Percentiles rank a stretch among this genome's conserved stretches.
These are phyloP conservation scores for Camelina sativa DNA, from an alignment of 345 rosid genomes.

Conservation along the genomic window DNA sequence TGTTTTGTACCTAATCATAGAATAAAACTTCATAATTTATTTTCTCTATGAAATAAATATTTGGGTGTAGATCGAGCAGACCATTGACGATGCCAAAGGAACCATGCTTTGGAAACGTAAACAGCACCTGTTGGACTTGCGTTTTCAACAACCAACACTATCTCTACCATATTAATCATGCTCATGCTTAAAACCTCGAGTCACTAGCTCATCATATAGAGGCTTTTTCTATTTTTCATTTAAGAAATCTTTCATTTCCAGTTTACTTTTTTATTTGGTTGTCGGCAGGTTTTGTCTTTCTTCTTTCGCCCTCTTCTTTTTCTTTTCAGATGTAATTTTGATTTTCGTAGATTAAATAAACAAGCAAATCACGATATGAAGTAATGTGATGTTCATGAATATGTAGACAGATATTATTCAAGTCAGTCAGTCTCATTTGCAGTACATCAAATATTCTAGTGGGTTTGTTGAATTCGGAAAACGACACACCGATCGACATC, in stretches of 20 bases:
- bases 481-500: too few species aligned
- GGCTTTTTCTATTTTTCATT: slow-evolving; percentile 18
- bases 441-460: neutral
- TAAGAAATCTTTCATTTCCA: neutral
- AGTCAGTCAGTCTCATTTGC: neutral
- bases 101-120: slow-evolving; percentile 61
- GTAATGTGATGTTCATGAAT: neutral
- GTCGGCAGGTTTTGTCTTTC: slow-evolving; percentile 1
- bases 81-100: slow-evolving; percentile 77
- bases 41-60: neutral
- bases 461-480: too few species aligned
- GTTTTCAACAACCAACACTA: slow-evolving; percentile 50
- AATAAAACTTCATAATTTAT: too few species aligned
- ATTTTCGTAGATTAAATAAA: slow-evolving; percentile 21
- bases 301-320: neutral
- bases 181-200: slow-evolving; percentile 50
- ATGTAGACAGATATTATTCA: neutral
- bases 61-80: slow-evolving; percentile 65
- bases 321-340: neutral
- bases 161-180: slow-evolving; percentile 50
- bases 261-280: neutral
- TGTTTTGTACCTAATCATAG: neutral
- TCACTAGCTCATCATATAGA: slow-evolving; percentile 30
- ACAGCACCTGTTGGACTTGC: slow-evolving; percentile 66
- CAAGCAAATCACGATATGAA: neutral